These are phyloP conservation scores for Tetracladium maxilliforme DNA, from an alignment of 2,329 filamentous ascomycete genomes.

Conservation along the genomic window DNA sequence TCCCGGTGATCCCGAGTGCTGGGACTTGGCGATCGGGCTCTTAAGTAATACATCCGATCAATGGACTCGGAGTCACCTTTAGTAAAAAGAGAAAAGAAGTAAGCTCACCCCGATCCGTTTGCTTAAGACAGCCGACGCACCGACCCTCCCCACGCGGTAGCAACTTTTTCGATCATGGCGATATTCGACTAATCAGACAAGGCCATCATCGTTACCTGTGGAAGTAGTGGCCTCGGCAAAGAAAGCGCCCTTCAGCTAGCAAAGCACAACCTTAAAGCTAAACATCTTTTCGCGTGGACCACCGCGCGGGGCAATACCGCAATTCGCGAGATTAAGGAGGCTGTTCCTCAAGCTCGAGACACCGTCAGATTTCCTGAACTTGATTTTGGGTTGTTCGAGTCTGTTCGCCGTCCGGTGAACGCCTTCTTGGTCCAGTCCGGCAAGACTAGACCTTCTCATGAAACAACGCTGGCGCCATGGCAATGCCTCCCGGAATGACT, in stretches of 20 bases:
- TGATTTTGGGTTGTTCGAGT: slow-evolving; percentile 27
- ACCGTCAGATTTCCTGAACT: slow-evolving; percentile 21
- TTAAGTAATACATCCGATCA: too few relatives aligned
- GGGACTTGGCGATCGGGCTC: too few relatives aligned
- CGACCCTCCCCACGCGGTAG: too few relatives aligned
- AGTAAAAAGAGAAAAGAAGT: too few relatives aligned
- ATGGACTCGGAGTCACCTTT: too few relatives aligned
- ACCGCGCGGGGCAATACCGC: slow-evolving; percentile 19
- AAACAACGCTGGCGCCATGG: slow-evolving; percentile 17
- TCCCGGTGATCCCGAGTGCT: too few relatives aligned
- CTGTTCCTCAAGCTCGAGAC: slow-evolving; percentile 11
- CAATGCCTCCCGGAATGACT: slow-evolving; percentile 8
- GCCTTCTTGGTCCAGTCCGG: slow-evolving; percentile 16
- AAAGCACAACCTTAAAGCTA: slow-evolving; percentile 20
- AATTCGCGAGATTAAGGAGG: slow-evolving; percentile 19
- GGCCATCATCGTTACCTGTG: too few relatives aligned
- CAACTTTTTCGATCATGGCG: too few relatives aligned
- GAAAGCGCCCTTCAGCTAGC: slow-evolving; percentile 23
- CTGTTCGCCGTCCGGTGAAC: slow-evolving; percentile 23
- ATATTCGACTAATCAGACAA: too few relatives aligned
- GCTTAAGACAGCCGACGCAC: too few relatives aligned
- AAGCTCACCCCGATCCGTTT: too few relatives aligned
- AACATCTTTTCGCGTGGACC: slow-evolving; percentile 21
- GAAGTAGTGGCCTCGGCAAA: slow-evolving; percentile 32
- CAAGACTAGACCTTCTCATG: slow-evolving; percentile 21